A percentile compares a stretch with the other conserved stretches of the same genome.
These are phyloP conservation scores for Pyracantha coccinea DNA, from an alignment of 331 rosid species.

Conservation along the genomic window DNA sequence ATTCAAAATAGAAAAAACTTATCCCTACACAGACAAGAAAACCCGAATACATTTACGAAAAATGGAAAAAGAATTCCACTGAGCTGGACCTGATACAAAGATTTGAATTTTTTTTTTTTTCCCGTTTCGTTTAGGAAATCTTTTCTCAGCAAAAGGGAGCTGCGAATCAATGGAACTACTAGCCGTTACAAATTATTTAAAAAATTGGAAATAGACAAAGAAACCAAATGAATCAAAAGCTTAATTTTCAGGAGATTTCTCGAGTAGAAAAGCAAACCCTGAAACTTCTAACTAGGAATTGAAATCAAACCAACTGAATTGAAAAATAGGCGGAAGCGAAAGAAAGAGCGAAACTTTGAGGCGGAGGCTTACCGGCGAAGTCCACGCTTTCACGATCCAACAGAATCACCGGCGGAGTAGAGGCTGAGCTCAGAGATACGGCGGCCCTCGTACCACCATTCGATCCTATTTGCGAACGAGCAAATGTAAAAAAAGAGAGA, in stretches of 20 bases:
- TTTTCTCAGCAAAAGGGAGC: not conserved
- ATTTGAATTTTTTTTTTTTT: not conserved
- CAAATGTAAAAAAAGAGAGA: not conserved
- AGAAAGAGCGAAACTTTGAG: not conserved
- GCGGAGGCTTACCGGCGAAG: conserved; percentile 28
- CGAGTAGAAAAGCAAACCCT: conserved; percentile 5
- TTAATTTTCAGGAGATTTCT: not conserved
- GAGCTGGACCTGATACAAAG: not conserved
- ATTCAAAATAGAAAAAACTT: not conserved
- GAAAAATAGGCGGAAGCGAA: not conserved
- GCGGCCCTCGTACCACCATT: not conserved
- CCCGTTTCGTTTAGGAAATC: not conserved
- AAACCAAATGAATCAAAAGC: not conserved
- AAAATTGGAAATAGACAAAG: not conserved
- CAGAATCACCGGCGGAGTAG: not conserved
- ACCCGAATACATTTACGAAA: not conserved
- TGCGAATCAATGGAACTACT: not conserved
- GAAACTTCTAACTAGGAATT: not conserved
- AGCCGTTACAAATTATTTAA: not conserved
- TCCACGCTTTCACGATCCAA: conserved; percentile 23
- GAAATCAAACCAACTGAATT: not conserved
- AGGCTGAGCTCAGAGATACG: conserved; percentile 7
- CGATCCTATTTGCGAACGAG: not conserved
- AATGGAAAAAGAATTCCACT: not conserved
- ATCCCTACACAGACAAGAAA: not conserved